Evolutionary conservation across 129 eudicot genomes (phyloP).

Genomic region (Flaveria ramosissima): DNA sequence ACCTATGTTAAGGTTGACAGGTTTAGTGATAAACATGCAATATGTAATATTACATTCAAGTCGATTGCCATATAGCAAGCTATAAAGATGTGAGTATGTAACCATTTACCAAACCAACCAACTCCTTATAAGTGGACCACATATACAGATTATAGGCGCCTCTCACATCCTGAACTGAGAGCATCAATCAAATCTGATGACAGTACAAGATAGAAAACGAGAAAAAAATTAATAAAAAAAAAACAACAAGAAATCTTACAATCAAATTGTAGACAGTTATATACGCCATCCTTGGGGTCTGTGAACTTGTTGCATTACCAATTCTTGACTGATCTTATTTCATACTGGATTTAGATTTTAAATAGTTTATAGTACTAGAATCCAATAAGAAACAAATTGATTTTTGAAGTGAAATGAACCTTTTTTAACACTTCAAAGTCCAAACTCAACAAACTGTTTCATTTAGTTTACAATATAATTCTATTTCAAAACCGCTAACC

Average conservation of each 20-base stretch:
- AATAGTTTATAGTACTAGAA: constrained; percentile 1
- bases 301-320: background rate
- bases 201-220: background rate
- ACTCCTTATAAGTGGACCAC: background rate
- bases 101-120: background rate
- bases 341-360: constrained; percentile 14
- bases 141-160: background rate
- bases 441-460: background rate
- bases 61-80: background rate
- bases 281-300: constrained; percentile 2
- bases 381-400: background rate
- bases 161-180: background rate
- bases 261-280: background rate
- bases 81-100: background rate
- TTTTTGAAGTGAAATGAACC: constrained; percentile 4
- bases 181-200: constrained; percentile 15
- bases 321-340: constrained; percentile 5
- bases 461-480: background rate
- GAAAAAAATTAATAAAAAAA: no score
- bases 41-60: background rate
- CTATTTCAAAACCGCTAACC: background rate
- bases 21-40: background rate
- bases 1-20: background rate
- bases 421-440: background rate
- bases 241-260: background rate